Percentiles rank a stretch among this genome's conserved stretches.
These are phyloP conservation scores for Camellia granthamiana DNA, from an alignment of 148 eudicot genomes.

Conservation along the genomic window DNA sequence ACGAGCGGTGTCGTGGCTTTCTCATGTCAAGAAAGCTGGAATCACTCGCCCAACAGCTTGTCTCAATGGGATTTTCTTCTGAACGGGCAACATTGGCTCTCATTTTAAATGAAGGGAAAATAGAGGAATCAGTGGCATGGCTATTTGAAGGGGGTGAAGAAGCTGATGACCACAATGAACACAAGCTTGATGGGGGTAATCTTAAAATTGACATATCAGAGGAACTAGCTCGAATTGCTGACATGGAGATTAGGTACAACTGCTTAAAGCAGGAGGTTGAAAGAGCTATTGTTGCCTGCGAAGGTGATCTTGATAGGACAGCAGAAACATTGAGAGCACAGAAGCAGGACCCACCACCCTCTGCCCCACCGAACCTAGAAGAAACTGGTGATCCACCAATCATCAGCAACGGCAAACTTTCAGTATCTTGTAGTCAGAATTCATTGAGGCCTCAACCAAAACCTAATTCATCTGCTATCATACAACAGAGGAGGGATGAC, in stretches of 20 bases:
- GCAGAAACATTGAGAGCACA: conserved; percentile 62
- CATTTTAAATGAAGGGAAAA: conserved; percentile 79
- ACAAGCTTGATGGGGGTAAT: conserved; percentile 60
- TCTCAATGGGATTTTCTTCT: conserved; percentile 85
- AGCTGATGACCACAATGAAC: conserved; percentile 49
- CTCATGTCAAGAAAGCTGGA: conserved; percentile 97
- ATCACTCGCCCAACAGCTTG: conserved; percentile 83
- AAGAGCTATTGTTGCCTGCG: conserved; percentile 76
- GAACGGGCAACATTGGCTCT: conserved; percentile 95
- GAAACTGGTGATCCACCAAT: conserved; percentile 54
- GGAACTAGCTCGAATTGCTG: conserved; percentile 78
- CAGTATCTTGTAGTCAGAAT: conserved; percentile 41
- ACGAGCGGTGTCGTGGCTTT: conserved; percentile 84
- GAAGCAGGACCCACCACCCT: conserved; percentile 57
- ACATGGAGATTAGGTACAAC: conserved; percentile 61
- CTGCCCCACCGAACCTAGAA: conserved; percentile 44
- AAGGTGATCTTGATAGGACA: conserved; percentile 89
- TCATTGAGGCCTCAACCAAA: conserved; percentile 46
- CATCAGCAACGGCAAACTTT: conserved; percentile 38
- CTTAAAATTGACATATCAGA: conserved; percentile 89
- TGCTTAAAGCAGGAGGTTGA: conserved; percentile 89
- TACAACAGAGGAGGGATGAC: conserved; percentile 70
- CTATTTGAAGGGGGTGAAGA: conserved; percentile 78
- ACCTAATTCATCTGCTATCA: conserved; percentile 20
- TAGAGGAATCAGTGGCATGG: conserved; percentile 83